These are phyloP conservation scores for Coemansia sp. DNA, from an alignment of 192 early-diverging fungal species.

Conservation along the genomic window DNA sequence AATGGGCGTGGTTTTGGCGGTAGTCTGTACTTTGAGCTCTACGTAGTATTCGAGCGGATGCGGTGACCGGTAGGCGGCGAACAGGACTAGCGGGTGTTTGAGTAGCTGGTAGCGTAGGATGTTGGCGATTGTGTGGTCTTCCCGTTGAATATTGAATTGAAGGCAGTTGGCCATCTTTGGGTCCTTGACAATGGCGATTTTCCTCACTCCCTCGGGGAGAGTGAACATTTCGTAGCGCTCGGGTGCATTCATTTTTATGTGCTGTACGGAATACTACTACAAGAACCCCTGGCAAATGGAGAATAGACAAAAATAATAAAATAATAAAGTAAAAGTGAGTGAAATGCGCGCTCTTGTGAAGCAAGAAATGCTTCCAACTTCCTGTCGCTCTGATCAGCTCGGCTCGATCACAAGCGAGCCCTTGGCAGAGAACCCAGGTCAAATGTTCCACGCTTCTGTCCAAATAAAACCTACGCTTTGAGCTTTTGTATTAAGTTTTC, in stretches of 20 bases:
- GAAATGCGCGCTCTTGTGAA: background rate
- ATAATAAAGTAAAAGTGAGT: slow-evolving; percentile 2
- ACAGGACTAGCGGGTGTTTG: slow-evolving; percentile 89
- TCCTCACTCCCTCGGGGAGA: slow-evolving; percentile 74
- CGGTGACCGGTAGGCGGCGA: slow-evolving; percentile 95
- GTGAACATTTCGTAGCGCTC: slow-evolving; percentile 83
- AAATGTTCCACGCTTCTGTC: background rate
- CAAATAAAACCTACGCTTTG: background rate
- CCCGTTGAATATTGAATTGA: slow-evolving; percentile 87
- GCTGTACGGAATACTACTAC: background rate
- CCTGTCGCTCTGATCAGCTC: background rate
- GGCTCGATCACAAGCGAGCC: slow-evolving; percentile 4
- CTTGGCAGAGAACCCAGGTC: background rate
- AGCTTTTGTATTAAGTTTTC: background rate
- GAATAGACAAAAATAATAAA: background rate
- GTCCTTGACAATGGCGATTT: slow-evolving; percentile 82
- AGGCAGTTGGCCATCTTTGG: slow-evolving; percentile 93
- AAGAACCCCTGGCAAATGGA: background rate
- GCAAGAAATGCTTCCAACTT: background rate
- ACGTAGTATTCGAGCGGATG: slow-evolving; percentile 96
- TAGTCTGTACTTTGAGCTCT: slow-evolving; percentile 91
- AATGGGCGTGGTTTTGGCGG: slow-evolving; percentile 80
- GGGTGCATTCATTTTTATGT: slow-evolving; percentile 75
- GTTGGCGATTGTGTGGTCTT: slow-evolving; percentile 98
- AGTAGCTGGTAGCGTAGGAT: slow-evolving; percentile 89